Conservation (phyloP, 345 rosid species). For the Anacardium occidentale region DNA sequence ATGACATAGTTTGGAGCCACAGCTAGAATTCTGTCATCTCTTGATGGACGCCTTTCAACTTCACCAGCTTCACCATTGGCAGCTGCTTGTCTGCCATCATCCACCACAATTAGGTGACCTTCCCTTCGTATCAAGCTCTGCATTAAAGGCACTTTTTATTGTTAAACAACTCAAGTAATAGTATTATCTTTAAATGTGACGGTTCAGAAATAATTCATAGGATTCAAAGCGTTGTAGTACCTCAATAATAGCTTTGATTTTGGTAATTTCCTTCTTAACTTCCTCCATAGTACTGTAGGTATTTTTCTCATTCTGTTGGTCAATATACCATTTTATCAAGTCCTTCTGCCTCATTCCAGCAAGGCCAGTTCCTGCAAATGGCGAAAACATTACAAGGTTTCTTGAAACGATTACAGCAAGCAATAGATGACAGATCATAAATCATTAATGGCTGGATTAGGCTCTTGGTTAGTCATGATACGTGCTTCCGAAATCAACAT, state of each 20-base stretch:
- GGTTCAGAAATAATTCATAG: not conserved
- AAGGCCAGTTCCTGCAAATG: constrained; percentile 57
- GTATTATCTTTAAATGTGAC: not conserved
- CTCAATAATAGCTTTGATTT: constrained; percentile 83
- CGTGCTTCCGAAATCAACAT: not conserved
- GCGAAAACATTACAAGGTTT: not conserved
- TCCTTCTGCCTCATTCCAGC: constrained; percentile 89
- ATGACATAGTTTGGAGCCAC: constrained; percentile 85
- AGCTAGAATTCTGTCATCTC: constrained; percentile 77
- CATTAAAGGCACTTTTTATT: constrained; percentile 4
- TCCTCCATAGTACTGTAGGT: constrained; percentile 65
- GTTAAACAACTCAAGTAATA: not conserved
- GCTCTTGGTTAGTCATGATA: not conserved
- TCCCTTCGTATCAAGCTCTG: constrained; percentile 90
- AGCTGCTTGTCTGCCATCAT: constrained; percentile 54
- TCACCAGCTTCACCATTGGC: constrained; percentile 51
- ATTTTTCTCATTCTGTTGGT: constrained; percentile 84
- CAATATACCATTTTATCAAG: constrained; percentile 79
- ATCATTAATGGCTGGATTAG: not conserved
- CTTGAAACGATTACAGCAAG: no score
- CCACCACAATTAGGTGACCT: constrained; percentile 81
- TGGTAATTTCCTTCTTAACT: constrained; percentile 62
- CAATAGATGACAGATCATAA: no score
- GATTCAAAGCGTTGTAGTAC: constrained; percentile 31
- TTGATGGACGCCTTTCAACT: constrained; percentile 43